Percentiles rank a stretch among this genome's conserved stretches.
Evolutionary conservation across 2,329 filamentous ascomycete genomes (phyloP).

Genomic region (Aureobasidium zeae): DNA sequence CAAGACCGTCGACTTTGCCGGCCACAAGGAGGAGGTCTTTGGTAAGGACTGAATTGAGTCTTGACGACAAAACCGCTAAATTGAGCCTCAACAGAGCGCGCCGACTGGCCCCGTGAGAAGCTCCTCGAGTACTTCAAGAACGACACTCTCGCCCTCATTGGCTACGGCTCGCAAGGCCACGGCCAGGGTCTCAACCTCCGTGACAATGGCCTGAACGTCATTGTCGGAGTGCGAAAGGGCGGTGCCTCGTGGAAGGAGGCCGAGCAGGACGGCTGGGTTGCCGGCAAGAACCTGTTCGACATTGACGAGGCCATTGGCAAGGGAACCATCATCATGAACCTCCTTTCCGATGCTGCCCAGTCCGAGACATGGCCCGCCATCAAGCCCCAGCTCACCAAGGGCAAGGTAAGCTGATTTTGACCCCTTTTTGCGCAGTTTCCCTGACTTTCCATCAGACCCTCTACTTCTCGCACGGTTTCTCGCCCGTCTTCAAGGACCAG

Average conservation of each 20-base stretch:
- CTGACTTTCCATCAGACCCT: slow-evolving; percentile 57
- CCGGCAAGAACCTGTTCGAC: slow-evolving; percentile 98
- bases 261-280: slow-evolving; percentile 91
- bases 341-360: slow-evolving; percentile 95
- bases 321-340: slow-evolving; percentile 97
- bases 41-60: no score
- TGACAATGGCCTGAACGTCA: slow-evolving; percentile 99
- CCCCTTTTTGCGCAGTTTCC: background rate
- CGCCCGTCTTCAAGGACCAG: slow-evolving; percentile 97
- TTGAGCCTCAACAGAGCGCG: slow-evolving; percentile 76
- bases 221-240: slow-evolving; percentile 96
- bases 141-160: slow-evolving; percentile 97
- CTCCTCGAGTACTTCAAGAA: slow-evolving; percentile 99
- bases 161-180: slow-evolving; percentile 96
- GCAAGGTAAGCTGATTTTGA: slow-evolving; percentile 57
- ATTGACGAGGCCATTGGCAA: slow-evolving; percentile 90
- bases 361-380: slow-evolving; percentile 97
- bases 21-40: slow-evolving; percentile 87
- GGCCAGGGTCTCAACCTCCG: slow-evolving; percentile 98
- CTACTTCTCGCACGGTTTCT: slow-evolving; percentile 99
- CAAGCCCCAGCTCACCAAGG: slow-evolving; percentile 97
- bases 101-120: slow-evolving; percentile 98
- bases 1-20: slow-evolving; percentile 99
- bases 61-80: no score
- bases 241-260: slow-evolving; percentile 98